Conservation (phyloP, 2,329 filamentous ascomycete genomes). For the Sarocladium kiliense region DNA sequence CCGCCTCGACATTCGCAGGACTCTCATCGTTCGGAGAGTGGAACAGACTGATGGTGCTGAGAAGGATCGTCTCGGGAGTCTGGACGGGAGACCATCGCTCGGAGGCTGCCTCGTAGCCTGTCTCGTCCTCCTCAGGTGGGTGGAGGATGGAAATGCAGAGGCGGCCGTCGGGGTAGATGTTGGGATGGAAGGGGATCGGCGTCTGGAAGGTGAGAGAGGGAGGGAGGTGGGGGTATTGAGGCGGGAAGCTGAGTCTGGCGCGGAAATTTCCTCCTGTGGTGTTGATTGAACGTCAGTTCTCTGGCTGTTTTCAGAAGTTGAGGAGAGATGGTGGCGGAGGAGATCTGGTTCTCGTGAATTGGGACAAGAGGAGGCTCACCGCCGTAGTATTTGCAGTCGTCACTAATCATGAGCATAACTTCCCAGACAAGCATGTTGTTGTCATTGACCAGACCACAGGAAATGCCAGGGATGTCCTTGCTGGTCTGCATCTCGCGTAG, state of each 20-base stretch:
- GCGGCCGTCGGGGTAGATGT: conserved; percentile 81
- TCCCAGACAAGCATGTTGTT: conserved; percentile 96
- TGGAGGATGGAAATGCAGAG: conserved; percentile 98
- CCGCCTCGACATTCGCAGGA: conserved; percentile 92
- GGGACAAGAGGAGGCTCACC: conserved; percentile 48
- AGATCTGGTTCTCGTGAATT: neutral
- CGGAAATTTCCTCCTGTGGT: conserved; percentile 84
- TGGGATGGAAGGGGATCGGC: conserved; percentile 86
- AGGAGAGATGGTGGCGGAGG: too few relatives aligned
- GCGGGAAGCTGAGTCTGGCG: conserved; percentile 76
- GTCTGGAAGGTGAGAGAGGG: conserved; percentile 83
- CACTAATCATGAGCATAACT: conserved; percentile 97
- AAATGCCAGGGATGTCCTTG: conserved; percentile 91
- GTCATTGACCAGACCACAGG: conserved; percentile 79
- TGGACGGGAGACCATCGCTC: conserved; percentile 96
- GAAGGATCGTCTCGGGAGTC: conserved; percentile 86
- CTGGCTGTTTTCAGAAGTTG: neutral
- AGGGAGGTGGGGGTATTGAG: conserved; percentile 79
- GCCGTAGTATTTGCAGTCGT: conserved; percentile 90
- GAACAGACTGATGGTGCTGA: conserved; percentile 89
- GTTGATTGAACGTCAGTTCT: conserved; percentile 11
- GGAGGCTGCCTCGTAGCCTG: conserved; percentile 83
- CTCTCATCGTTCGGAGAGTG: conserved; percentile 92
- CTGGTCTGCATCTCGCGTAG: conserved; percentile 91
- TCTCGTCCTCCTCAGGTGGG: conserved; percentile 88